phyloP scores from a whole-genome alignment of 1,284 basidiomycete species.

The Lignosus rhinocerotis region DNA sequence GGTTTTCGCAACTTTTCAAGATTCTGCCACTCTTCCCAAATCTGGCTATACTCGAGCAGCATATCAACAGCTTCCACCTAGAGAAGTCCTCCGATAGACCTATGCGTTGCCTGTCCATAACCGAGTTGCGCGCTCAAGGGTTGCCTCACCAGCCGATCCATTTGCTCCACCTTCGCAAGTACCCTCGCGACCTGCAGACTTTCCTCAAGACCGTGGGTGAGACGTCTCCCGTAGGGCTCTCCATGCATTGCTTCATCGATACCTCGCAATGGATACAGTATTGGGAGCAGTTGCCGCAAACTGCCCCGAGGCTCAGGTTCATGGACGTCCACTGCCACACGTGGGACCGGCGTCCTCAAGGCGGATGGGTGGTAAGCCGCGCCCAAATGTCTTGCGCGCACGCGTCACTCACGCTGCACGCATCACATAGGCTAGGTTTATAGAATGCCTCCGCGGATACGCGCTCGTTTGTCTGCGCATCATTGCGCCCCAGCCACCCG shows the following conservation, averaged over 20 bases:
- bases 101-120: constrained; percentile 10
- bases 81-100: constrained; percentile 1
- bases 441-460: constrained; percentile 11
- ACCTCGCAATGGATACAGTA: constrained; percentile 12
- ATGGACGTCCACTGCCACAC: constrained; percentile 17
- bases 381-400: background rate
- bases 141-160: constrained; percentile 7
- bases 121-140: constrained; percentile 7
- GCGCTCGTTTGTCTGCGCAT: constrained; percentile 14
- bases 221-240: constrained; percentile 13
- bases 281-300: constrained; percentile 8
- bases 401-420: background rate
- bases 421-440: background rate
- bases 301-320: constrained; percentile 13
- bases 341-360: constrained; percentile 9
- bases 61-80: constrained; percentile 10
- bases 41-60: constrained; percentile 11
- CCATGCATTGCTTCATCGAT: constrained; percentile 15
- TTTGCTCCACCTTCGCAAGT: constrained; percentile 11
- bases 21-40: constrained; percentile 12
- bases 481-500: constrained; percentile 13
- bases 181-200: constrained; percentile 9
- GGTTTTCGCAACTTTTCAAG: constrained; percentile 10
- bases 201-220: constrained; percentile 12
- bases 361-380: constrained; percentile 13